Percentiles rank a stretch among this genome's conserved stretches.
Conservation (phyloP, 2,329 filamentous ascomycete species). For the Fusarium sulawesiense region DNA sequence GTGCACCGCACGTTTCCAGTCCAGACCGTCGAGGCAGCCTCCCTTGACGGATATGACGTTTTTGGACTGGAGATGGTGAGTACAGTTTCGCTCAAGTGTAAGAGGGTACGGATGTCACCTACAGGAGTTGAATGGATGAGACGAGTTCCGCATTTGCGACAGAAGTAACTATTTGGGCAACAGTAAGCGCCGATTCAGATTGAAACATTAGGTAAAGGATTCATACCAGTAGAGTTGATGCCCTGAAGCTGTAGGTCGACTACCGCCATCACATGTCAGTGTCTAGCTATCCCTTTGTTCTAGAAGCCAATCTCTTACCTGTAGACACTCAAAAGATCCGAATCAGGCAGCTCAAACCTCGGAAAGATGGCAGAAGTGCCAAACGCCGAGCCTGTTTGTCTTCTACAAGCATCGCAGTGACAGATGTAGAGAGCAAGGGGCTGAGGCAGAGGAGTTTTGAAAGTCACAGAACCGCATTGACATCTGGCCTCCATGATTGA, state of each 20-base stretch:
- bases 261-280: constrained; percentile 45
- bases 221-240: constrained; percentile 67
- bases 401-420: constrained; percentile 74
- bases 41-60: constrained; percentile 74
- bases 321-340: constrained; percentile 64
- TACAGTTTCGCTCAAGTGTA: constrained; percentile 9
- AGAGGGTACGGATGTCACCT: constrained; percentile 40
- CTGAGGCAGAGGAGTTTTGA: constrained; percentile 69
- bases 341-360: constrained; percentile 67
- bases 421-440: constrained; percentile 77
- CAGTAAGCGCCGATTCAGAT: constrained; percentile 10
- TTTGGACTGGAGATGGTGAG: constrained; percentile 56
- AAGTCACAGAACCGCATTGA: constrained; percentile 72
- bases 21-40: constrained; percentile 72
- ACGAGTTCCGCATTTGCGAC: constrained; percentile 72
- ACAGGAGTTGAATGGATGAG: constrained; percentile 71
- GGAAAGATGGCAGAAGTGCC: constrained; percentile 78
- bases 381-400: constrained; percentile 74
- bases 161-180: constrained; percentile 66
- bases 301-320: constrained; percentile 47
- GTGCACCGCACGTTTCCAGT: constrained; percentile 71
- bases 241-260: constrained; percentile 67
- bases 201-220: neutral
- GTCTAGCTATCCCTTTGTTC: neutral
- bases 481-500: constrained; percentile 69